Evolutionary conservation across 2,329 filamentous ascomycete genomes (phyloP), one percentile per base, ranked within the genome.

Genomic region (Pseudogymnoascus sp.): DNA sequence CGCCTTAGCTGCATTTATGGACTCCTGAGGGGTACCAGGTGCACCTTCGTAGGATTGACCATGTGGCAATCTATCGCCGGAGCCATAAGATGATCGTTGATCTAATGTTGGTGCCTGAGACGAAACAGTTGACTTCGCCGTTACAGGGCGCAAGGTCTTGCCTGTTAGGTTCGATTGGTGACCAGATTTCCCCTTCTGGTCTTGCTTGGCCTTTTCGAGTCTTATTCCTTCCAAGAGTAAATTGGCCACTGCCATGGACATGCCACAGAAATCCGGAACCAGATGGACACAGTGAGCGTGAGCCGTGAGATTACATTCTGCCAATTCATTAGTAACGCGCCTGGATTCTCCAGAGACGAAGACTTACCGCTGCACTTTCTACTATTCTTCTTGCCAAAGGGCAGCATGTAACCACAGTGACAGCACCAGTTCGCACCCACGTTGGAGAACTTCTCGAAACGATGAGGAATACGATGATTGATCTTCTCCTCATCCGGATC

Each of bases 371-470:
- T 85, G 74, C 94, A 99, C 76, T 92, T 95, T 71, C 94, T 87
- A 72, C 89, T 92, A 74, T 96, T 96, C 76, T 96, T 97, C 74
- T 92, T 91, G 64, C 94, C 94, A 72, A 99, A 89, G 0, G 94
- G 92, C 59, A 99, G 78, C 68, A 99, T 88, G 72, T 97, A 97
- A 70, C 94, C 94, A 74, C 94, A 99, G 76, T 99, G 94, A 73
- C 94, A 99, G 77, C 94, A 99, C 94, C 94, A 99, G 73, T 97
- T 99, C 69, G 94, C 94, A 13, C 92, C 94, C 77, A 99, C 90
- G 72, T 99, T 99, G 67, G 92, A 92, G 74, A 95, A 99, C n/a
- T 89, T 86, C 71, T 93, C 87, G 80, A 97, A 99, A 61, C 94
- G 88, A 82, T 99, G 94, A 7, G 94, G 94, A 72, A 99, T 99